Percentiles rank a stretch among this genome's conserved stretches.
phyloP scores from a whole-genome alignment of 176 grass and related monocot genomes.

The Triticum aestivum region IWGSC_CS_RefSeq_v2.1 NC_057797.1:702339874-702340373 shows the following conservation, averaged over 20 bases:
- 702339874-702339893: slow-evolving; percentile 13
- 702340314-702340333: background rate
- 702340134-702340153: background rate
- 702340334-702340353: background rate
- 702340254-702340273: background rate
- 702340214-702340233: background rate
- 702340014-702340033: background rate
- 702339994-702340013: background rate
- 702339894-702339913: slow-evolving; percentile 50
- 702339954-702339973: background rate
- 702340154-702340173: background rate
- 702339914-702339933: background rate
- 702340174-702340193: background rate
- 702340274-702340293: background rate
- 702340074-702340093: background rate
- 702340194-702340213: background rate
- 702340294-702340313: background rate
- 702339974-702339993: background rate
- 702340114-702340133: background rate
- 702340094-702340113: background rate
- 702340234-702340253: background rate
- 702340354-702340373: background rate
- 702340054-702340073: background rate
- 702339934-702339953: background rate
- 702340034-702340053: background rate